Evolutionary conservation across 257 asterid genomes (phyloP).

Genomic region (Orobanche coerulescens): DNA sequence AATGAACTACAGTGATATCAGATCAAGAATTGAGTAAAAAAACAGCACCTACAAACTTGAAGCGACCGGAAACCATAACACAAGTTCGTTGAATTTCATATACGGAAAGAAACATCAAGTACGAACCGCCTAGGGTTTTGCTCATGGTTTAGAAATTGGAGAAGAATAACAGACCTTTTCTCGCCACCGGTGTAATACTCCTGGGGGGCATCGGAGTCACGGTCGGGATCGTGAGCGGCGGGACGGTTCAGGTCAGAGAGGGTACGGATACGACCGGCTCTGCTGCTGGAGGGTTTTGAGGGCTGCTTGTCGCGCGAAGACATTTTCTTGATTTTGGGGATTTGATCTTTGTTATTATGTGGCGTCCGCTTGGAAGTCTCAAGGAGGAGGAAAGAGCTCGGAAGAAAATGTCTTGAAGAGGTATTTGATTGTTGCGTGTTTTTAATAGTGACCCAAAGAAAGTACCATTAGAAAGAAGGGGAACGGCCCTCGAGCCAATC

Average conservation of each 20-base stretch:
- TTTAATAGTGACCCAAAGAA: too few species aligned
- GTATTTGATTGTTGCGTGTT: too few species aligned
- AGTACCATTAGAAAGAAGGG: too few species aligned
- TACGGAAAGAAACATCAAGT: not conserved
- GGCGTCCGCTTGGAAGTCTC: not conserved
- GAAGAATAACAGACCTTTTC: slow-evolving; percentile 53
- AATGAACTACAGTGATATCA: not conserved
- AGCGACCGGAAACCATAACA: slow-evolving; percentile 5
- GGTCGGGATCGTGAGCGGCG: slow-evolving; percentile 45
- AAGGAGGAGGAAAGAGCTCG: not conserved
- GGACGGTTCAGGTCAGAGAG: slow-evolving; percentile 94
- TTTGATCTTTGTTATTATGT: not conserved
- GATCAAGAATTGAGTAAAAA: not conserved
- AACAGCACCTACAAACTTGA: not conserved
- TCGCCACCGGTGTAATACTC: slow-evolving; percentile 97
- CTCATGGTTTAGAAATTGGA: not conserved
- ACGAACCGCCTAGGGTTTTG: slow-evolving; percentile 14
- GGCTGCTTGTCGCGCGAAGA: slow-evolving; percentile 82
- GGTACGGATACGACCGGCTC: slow-evolving; percentile 75
- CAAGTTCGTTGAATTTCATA: not conserved
- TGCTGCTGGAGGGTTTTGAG: slow-evolving; percentile 44
- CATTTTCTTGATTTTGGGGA: slow-evolving; percentile 27
- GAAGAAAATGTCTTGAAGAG: too few species aligned
- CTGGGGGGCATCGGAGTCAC: slow-evolving; percentile 69
- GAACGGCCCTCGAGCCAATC: too few species aligned